phyloP scores from a whole-genome alignment of 2,329 filamentous ascomycete species.

The Fusarium buharicum region DNA sequence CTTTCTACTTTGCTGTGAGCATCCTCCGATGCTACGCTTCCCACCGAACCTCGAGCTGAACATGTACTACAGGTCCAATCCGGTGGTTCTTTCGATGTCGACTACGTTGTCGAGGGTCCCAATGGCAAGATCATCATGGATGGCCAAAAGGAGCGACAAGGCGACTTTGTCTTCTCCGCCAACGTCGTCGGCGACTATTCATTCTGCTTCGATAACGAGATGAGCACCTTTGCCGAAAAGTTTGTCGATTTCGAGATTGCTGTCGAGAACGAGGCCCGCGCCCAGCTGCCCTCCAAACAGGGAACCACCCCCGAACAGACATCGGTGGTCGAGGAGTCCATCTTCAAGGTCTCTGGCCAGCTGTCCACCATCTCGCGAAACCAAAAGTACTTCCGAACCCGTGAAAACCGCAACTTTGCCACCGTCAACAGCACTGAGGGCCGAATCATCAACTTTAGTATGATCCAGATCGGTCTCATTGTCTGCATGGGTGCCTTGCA shows the following conservation, averaged over 20 bases:
- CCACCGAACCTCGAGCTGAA: slow-evolving; percentile 19
- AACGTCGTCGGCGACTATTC: slow-evolving; percentile 88
- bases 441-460: slow-evolving; percentile 95
- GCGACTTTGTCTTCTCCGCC: slow-evolving; percentile 97
- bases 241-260: slow-evolving; percentile 98
- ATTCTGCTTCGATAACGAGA: slow-evolving; percentile 98
- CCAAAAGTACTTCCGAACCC: slow-evolving; percentile 99
- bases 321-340: slow-evolving; percentile 86
- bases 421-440: slow-evolving; percentile 96
- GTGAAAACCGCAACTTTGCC: slow-evolving; percentile 98
- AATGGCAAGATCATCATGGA: slow-evolving; percentile 83
- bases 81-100: slow-evolving; percentile 95
- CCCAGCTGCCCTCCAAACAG: slow-evolving; percentile 86
- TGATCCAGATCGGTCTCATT: slow-evolving; percentile 92
- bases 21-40: not conserved
- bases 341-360: slow-evolving; percentile 93
- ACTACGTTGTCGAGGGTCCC: slow-evolving; percentile 88
- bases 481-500: slow-evolving; percentile 95
- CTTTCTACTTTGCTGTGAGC: slow-evolving; percentile 97
- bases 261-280: slow-evolving; percentile 89
- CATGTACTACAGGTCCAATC: slow-evolving; percentile 81
- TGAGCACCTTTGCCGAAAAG: slow-evolving; percentile 98
- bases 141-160: slow-evolving; percentile 91
- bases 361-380: slow-evolving; percentile 94
- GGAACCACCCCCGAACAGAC: slow-evolving; percentile 91